Conservation (phyloP, 148 eudicot genomes). For the Cornus suecica region DNA sequence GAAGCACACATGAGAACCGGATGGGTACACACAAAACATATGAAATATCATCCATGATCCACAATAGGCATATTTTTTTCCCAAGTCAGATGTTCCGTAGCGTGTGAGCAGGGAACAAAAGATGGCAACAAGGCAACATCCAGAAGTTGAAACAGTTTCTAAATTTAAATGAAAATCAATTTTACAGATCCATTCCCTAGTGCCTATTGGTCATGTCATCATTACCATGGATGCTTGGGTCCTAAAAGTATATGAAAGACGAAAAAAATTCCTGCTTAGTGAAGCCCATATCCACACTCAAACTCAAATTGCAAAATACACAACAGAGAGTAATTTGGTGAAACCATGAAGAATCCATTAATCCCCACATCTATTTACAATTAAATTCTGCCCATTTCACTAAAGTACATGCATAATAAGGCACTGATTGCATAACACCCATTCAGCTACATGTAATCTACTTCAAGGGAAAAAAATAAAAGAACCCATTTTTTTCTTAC, state of each 20-base stretch:
- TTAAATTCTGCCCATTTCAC: slow-evolving; percentile 1
- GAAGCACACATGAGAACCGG: neutral
- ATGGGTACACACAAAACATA: neutral
- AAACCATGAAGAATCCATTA: neutral
- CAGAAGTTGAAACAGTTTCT: neutral
- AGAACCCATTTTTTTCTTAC: slow-evolving; percentile 7
- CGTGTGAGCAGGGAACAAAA: neutral
- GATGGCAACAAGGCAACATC: neutral
- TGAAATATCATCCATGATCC: neutral
- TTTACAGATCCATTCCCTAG: neutral
- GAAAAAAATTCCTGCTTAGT: neutral
- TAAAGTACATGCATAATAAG: neutral
- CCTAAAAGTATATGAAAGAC: neutral
- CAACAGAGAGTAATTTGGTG: neutral
- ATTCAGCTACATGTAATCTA: slow-evolving; percentile 2
- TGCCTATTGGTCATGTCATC: neutral
- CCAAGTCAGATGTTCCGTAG: neutral
- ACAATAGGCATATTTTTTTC: neutral
- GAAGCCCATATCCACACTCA: slow-evolving; percentile 4
- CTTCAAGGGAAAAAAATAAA: neutral
- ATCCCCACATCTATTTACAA: slow-evolving; percentile 10
- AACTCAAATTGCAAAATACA: neutral
- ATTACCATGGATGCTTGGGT: neutral
- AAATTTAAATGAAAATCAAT: no score
- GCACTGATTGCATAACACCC: neutral